Evolutionary conservation across 2,329 filamentous ascomycete species (phyloP), one percentile per base, ranked within the genome.

Genomic region (Hymenoscyphus repandus): DNA sequence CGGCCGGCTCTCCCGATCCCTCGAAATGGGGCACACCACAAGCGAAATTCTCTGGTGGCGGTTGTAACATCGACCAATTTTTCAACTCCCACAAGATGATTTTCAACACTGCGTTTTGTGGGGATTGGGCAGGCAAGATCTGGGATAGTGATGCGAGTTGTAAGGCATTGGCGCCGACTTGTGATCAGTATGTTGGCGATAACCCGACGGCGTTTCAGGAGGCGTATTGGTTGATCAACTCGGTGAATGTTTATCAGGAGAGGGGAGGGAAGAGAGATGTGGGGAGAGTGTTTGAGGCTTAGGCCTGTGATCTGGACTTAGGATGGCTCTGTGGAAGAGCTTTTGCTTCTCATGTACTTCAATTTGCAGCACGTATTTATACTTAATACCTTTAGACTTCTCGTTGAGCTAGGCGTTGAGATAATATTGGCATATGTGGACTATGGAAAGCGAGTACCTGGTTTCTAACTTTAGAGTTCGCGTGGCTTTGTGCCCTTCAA

Each of bases 31-130:
- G 82, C 11, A 70, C 67, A 1, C 88, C 91, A 0, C 66, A 78
- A 1, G 88, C 86, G 9, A 74, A 74, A 32, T 96, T 95, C 69
- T 79, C 82, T 10, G 77, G 74, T 37, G 80, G 78, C 1, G 75
- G 73, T 50, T 96, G 92, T 69, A 72, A 91, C 60, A 86, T 95
- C 57, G 73, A 83, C 53, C 58, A 69, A 1, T 77, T 85, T 68
- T 95, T 96, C 72, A 72, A 72, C 53, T 69, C 85, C 53, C 79
- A 95, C 72, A 79, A 85, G 60, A 82, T 96, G 56, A 79, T 92
- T 56, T 84, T 93, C 68, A 82, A 92, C 70, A 93, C 84, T 1
- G 87, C 86, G 5, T 89, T 95, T 67, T 96, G 91, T 68, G 91
- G 91, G 17, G 80, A 47, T 64, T 96, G 90, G 90, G 90, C 90